Base-by-base conservation (phyloP, 768 basidiomycete genomes). In the Podaxis sp. region DNA sequence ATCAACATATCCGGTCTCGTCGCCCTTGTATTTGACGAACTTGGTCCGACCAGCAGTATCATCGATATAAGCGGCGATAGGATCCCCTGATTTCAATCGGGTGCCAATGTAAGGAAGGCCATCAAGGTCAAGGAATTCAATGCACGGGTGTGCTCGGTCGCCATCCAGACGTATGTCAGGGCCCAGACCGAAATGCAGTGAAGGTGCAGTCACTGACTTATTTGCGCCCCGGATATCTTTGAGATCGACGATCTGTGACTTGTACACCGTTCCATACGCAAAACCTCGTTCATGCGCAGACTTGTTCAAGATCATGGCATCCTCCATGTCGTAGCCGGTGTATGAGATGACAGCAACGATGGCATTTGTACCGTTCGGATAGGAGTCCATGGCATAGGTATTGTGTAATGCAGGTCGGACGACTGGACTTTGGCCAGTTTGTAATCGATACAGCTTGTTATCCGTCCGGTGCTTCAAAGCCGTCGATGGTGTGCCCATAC, bases 321-420 rank as follows among this genome's bases (percentile, higher is more conserved):
- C 97, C 76, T 99, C 97, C 97, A 99, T 99, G 73, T 99, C 97
- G 74, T 99, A 99, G 3, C 97, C 97, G 3, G 97, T 99, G 71
- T 99, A 99, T 0, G 97, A 99, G 67, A 99, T 98, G 69, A 99
- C 97, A n/a, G 97, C 97, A 52, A 99, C 97, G 62, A 99, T 80
- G 18, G 97, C 97, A 72, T 99, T 99, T 48, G 91, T 98, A 14
- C 97, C 97, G 67, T 95, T 98, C 1, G 97, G 97, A 82, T 95
- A 99, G 35, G 91, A 86, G 74, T 99, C 97, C 91, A 99, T 97
- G 48, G 92, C 96, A 74, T 98, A 99, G 3, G 88, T 86, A 69
- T 95, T 90, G 77, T 98, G 93, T 44, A 98, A 75, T 25, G 78
- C 83, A 11, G 97, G 97, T 35, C 97, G 91, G 36, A 98, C 97